Conservation (phyloP, 2,329 filamentous ascomycete species). For the Fusarium domesticum region DNA sequence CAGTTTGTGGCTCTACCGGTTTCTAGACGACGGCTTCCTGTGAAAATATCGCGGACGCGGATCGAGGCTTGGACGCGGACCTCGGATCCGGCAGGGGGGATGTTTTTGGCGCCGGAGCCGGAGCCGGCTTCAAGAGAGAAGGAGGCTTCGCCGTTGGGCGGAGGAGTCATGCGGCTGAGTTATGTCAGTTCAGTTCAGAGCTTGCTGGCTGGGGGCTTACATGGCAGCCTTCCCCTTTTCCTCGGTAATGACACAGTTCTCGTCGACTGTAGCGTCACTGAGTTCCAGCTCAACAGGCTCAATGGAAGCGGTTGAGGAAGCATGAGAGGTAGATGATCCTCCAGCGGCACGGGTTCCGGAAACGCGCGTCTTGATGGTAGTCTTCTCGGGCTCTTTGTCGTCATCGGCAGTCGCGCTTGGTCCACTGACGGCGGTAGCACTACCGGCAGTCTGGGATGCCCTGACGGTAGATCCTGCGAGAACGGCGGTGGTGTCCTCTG, state of each 20-base stretch:
- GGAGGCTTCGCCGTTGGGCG: conserved; percentile 5
- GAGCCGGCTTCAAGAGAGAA: not conserved
- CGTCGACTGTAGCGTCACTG: conserved; percentile 1
- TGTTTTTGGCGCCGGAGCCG: conserved; percentile 2
- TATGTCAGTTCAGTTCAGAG: conserved; percentile 1
- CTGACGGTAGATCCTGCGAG: not conserved
- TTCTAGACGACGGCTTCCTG: not conserved
- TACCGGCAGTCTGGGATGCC: too few relatives aligned
- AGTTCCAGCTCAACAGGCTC: conserved; percentile 1
- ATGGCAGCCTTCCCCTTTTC: conserved; percentile 6
- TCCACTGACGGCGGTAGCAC: not conserved
- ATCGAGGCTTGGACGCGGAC: conserved; percentile 5
- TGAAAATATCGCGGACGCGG: conserved; percentile 2
- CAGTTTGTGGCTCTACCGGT: not conserved
- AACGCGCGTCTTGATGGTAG: not conserved
- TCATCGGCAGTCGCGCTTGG: not conserved
- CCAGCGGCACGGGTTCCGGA: not conserved
- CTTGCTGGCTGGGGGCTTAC: too few relatives aligned
- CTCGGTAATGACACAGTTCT: conserved; percentile 2
- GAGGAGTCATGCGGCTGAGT: conserved; percentile 1
- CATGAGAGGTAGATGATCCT: not conserved
- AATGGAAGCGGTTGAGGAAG: not conserved
- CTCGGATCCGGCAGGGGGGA: not conserved
- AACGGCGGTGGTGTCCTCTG: not conserved
- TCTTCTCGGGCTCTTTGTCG: not conserved